Evolutionary conservation across 139 green algal species (phyloP).

Genomic region (Volvox africanus): DNA sequence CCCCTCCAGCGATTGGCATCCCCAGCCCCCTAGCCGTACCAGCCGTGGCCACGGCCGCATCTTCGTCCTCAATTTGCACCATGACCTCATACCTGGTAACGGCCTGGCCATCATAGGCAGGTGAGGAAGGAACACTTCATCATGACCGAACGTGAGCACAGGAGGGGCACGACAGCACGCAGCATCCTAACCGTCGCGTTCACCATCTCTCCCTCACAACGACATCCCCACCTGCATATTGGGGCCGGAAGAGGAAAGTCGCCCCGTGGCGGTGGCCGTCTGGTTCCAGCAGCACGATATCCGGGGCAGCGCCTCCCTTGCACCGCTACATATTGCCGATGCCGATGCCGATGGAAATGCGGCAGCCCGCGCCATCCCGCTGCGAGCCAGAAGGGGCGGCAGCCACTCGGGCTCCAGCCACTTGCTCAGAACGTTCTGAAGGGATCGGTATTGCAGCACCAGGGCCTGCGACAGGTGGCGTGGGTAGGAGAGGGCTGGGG

Average conservation of each 20-base stretch:
- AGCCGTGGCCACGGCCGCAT: background rate
- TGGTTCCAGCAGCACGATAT: constrained; percentile 78
- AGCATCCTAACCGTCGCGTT: too few relatives aligned
- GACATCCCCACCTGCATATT: constrained; percentile 72
- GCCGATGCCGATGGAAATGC: background rate
- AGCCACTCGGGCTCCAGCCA: constrained; percentile 68
- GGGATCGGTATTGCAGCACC: constrained; percentile 40
- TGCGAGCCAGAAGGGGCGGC: constrained; percentile 17
- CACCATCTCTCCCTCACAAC: too few relatives aligned
- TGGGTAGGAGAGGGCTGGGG: too few relatives aligned
- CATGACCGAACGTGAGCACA: too few relatives aligned
- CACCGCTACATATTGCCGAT: too few relatives aligned
- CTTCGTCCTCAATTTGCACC: background rate
- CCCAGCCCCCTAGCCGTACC: background rate
- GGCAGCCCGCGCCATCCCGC: background rate
- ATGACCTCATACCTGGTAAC: constrained; percentile 70
- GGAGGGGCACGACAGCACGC: too few relatives aligned
- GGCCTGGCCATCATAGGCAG: constrained; percentile 49
- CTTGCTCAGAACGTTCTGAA: constrained; percentile 58
- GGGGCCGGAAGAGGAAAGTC: constrained; percentile 69
- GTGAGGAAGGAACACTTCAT: too few relatives aligned
- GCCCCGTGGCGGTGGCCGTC: constrained; percentile 73
- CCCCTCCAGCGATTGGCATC: background rate
- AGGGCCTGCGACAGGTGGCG: constrained; percentile 15
- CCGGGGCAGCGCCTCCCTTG: constrained; percentile 18